Evolutionary conservation across 2,329 filamentous ascomycete genomes (phyloP).

Genomic region (Aureobasidium sp.): DNA sequence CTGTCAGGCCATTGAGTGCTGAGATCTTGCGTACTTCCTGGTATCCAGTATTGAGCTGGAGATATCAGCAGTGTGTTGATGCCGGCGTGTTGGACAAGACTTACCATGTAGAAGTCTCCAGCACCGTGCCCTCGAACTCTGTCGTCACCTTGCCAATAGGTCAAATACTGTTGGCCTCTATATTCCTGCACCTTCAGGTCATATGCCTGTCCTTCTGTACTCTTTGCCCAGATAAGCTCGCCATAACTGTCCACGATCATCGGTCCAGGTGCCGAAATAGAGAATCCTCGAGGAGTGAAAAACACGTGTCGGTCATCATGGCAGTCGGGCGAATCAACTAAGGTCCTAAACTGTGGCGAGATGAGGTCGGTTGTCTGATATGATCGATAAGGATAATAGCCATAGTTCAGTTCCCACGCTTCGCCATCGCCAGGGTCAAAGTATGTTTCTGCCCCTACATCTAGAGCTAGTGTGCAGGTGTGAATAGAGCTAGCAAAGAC

Average conservation of each 20-base stretch:
- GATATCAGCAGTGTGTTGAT: not conserved
- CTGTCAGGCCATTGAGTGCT: slow-evolving; percentile 31
- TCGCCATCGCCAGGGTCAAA: slow-evolving; percentile 15
- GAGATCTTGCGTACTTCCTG: slow-evolving; percentile 33
- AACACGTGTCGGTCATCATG: slow-evolving; percentile 20
- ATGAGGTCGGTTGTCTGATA: slow-evolving; percentile 15
- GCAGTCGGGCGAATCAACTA: slow-evolving; percentile 10
- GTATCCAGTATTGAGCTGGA: slow-evolving; percentile 28
- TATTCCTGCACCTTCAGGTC: slow-evolving; percentile 32
- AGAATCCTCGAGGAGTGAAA: slow-evolving; percentile 28
- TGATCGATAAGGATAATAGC: slow-evolving; percentile 15
- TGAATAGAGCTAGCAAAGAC: not conserved
- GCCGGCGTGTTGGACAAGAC: not conserved
- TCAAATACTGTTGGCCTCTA: slow-evolving; percentile 31
- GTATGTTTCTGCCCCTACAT: slow-evolving; percentile 3
- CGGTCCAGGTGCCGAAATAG: slow-evolving; percentile 25
- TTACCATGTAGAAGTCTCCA: slow-evolving; percentile 30
- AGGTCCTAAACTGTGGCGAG: slow-evolving; percentile 13
- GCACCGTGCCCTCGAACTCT: slow-evolving; percentile 29
- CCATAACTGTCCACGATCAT: slow-evolving; percentile 28
- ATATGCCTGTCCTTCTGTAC: slow-evolving; percentile 29
- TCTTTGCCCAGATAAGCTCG: slow-evolving; percentile 27
- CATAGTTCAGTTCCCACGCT: slow-evolving; percentile 16
- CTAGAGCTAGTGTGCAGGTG: not conserved
- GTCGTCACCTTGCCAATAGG: slow-evolving; percentile 35